phyloP scores from a whole-genome alignment of 768 basidiomycete genomes.

The Trametes meyenii region DNA sequence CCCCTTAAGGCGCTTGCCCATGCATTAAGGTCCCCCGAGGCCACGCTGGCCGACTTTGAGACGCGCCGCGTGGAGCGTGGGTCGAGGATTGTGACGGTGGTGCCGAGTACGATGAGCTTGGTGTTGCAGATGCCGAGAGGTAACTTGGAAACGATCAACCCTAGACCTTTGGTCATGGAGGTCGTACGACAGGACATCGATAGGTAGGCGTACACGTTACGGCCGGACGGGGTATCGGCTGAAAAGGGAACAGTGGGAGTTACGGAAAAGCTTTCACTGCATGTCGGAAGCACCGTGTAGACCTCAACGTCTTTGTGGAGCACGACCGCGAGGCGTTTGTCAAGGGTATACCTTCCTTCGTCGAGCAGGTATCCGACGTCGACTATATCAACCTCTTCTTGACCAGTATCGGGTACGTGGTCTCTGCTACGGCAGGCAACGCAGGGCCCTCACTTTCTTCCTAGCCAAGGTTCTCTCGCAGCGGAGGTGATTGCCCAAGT shows the following conservation, averaged over 20 bases:
- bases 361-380: slow-evolving; percentile 85
- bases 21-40: slow-evolving; percentile 16
- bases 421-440: not conserved
- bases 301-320: slow-evolving; percentile 86
- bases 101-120: slow-evolving; percentile 85
- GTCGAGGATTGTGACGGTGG: slow-evolving; percentile 83
- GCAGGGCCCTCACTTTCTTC: not conserved
- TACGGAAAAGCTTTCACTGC: slow-evolving; percentile 89
- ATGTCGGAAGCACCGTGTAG: slow-evolving; percentile 92
- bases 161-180: slow-evolving; percentile 86
- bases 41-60: slow-evolving; percentile 50
- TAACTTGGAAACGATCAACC: slow-evolving; percentile 94
- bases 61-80: slow-evolving; percentile 87
- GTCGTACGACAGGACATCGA: slow-evolving; percentile 79
- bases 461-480: slow-evolving; percentile 61
- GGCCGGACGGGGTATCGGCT: not conserved
- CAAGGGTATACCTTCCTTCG: slow-evolving; percentile 60
- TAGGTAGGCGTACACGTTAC: slow-evolving; percentile 44
- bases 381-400: slow-evolving; percentile 94
- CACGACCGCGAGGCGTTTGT: slow-evolving; percentile 73
- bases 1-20: slow-evolving; percentile 46
- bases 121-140: slow-evolving; percentile 98
- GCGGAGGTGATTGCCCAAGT: slow-evolving; percentile 64
- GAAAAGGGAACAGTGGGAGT: slow-evolving; percentile 49
- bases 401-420: slow-evolving; percentile 74